Conservation (phyloP, 345 rosid genomes). For the Adansonia digitata region DNA sequence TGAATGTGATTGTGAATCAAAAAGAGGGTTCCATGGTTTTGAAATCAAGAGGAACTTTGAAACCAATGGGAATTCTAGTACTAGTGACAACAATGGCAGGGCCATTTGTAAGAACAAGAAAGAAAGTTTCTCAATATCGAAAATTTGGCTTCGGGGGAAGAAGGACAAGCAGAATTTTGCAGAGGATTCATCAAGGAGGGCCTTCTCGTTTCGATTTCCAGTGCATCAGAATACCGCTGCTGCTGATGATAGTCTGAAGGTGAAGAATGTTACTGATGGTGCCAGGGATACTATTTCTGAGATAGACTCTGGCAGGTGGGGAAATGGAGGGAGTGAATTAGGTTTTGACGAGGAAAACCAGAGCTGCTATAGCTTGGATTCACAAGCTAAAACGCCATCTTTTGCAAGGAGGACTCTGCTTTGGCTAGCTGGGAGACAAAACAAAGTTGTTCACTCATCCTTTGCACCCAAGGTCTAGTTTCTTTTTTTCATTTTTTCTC, state of each 20-base stretch:
- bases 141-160: constrained; percentile 79
- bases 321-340: constrained; percentile 31
- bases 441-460: constrained; percentile 86
- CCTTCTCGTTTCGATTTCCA: constrained; percentile 61
- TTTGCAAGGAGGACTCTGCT: constrained; percentile 90
- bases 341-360: constrained; percentile 42
- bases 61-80: constrained; percentile 7
- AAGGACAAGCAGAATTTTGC: constrained; percentile 42
- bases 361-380: constrained; percentile 34
- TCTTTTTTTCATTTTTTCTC: background rate
- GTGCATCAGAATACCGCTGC: constrained; percentile 17
- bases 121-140: constrained; percentile 86
- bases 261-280: constrained; percentile 19
- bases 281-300: constrained; percentile 34
- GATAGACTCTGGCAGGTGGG: constrained; percentile 36
- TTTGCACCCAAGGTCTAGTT: constrained; percentile 46
- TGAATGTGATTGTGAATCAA: constrained; percentile 59
- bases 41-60: constrained; percentile 26
- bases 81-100: constrained; percentile 19
- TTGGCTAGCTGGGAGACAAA: constrained; percentile 88
- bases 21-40: constrained; percentile 46
- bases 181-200: constrained; percentile 48
- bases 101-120: constrained; percentile 27
- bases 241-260: constrained; percentile 18
- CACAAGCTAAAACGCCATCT: constrained; percentile 67